phyloP scores from a whole-genome alignment of 208 protist genomes.

The Leishmania amazonensis region DNA sequence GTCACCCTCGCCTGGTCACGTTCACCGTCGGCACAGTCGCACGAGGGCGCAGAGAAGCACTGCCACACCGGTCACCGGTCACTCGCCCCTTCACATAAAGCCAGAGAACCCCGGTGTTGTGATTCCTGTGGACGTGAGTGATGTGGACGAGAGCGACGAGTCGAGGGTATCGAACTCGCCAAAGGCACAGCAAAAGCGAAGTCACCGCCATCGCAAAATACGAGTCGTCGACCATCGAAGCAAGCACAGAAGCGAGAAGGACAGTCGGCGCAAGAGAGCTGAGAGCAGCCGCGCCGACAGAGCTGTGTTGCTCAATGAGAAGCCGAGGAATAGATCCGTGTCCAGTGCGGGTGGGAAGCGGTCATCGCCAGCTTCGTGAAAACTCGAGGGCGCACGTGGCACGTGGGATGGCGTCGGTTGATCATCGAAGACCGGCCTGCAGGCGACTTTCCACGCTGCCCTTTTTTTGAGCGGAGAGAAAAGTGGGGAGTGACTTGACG shows the following conservation, averaged over 20 bases:
- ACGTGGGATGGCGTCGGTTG: conserved; percentile 48
- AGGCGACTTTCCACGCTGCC: background rate
- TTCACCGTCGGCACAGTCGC: background rate
- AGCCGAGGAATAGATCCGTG: background rate
- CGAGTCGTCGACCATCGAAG: conserved; percentile 1
- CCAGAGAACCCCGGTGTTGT: background rate
- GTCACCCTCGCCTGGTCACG: background rate
- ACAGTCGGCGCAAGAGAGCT: background rate
- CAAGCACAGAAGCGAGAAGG: background rate
- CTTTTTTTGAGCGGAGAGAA: background rate
- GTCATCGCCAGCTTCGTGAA: conserved; percentile 6
- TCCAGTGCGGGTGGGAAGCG: background rate
- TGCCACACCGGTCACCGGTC: background rate
- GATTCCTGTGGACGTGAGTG: background rate
- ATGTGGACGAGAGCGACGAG: conserved; percentile 3
- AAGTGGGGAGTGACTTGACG: background rate
- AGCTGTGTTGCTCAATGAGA: conserved; percentile 13
- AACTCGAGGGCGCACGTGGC: conserved; percentile 8
- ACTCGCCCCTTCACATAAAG: background rate
- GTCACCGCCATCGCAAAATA: conserved; percentile 10
- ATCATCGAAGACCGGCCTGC: background rate
- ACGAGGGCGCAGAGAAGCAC: background rate
- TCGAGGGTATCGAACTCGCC: background rate
- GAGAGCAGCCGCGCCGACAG: background rate
- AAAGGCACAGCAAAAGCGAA: background rate